These are phyloP conservation scores for Metschnikowia lochheadii DNA, from an alignment of 805 yeast genomes.

Conservation along the genomic window DNA sequence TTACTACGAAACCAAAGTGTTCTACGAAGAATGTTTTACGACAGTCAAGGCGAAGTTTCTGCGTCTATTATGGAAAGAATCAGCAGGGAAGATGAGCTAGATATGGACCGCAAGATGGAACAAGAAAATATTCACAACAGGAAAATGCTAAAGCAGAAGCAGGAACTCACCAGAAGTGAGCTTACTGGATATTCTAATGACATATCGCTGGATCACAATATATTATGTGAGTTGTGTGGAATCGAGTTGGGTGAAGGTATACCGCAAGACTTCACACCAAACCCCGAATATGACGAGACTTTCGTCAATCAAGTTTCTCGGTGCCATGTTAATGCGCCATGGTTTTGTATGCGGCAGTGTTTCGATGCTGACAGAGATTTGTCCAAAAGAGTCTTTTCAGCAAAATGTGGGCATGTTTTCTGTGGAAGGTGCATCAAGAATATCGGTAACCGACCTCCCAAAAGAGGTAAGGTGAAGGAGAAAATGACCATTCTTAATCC, in stretches of 20 bases:
- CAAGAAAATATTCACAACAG: slow-evolving; percentile 30
- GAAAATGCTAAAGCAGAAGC: slow-evolving; percentile 27
- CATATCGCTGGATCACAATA: slow-evolving; percentile 17
- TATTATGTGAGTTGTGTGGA: slow-evolving; percentile 64
- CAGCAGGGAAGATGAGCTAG: slow-evolving; percentile 37
- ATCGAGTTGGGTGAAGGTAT: slow-evolving; percentile 70
- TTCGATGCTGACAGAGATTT: slow-evolving; percentile 54
- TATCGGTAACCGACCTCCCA: slow-evolving; percentile 45
- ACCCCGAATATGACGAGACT: slow-evolving; percentile 26
- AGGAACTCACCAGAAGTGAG: slow-evolving; percentile 22
- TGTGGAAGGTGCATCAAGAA: slow-evolving; percentile 82
- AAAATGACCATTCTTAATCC: slow-evolving; percentile 31
- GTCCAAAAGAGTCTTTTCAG: slow-evolving; percentile 62
- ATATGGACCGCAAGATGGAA: slow-evolving; percentile 29
- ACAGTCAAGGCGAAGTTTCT: slow-evolving; percentile 12
- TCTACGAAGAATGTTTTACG: slow-evolving; percentile 4
- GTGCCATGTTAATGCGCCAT: slow-evolving; percentile 54
- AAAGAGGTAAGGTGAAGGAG: slow-evolving; percentile 15
- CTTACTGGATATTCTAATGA: slow-evolving; percentile 28
- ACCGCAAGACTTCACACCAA: slow-evolving; percentile 46
- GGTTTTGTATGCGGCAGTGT: slow-evolving; percentile 50
- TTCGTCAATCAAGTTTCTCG: slow-evolving; percentile 23
- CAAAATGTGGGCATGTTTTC: slow-evolving; percentile 75
- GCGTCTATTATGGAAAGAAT: slow-evolving; percentile 36
- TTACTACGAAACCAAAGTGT: slow-evolving; percentile 7